phyloP scores from a whole-genome alignment of 2,329 filamentous ascomycete species.

The Cordyceps militaris region DNA sequence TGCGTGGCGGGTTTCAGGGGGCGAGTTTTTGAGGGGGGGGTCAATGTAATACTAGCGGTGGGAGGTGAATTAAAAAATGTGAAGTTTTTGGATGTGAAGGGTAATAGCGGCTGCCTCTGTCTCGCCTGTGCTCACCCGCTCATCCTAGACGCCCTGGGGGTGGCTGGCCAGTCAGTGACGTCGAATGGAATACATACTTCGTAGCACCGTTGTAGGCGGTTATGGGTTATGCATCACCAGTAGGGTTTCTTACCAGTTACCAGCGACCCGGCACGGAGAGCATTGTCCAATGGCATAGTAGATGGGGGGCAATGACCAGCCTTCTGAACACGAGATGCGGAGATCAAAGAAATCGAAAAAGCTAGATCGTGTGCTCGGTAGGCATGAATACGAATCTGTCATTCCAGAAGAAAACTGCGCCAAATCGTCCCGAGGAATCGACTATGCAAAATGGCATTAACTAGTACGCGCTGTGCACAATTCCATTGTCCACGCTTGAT shows the following conservation, averaged over 20 bases:
- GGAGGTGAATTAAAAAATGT: not conserved
- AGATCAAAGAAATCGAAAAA: not conserved
- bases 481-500: constrained; percentile 3
- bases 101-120: not conserved
- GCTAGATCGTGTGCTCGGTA: not conserved
- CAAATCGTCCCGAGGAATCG: not conserved
- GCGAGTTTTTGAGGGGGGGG: not conserved
- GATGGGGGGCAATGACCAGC: not conserved
- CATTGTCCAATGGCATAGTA: not conserved
- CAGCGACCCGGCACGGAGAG: not conserved
- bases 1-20: constrained; percentile 13
- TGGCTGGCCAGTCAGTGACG: not conserved
- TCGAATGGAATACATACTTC: not conserved
- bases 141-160: not conserved
- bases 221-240: not conserved
- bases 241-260: not conserved
- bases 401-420: not conserved
- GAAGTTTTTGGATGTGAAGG: not conserved
- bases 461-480: constrained; percentile 1
- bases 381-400: not conserved
- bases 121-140: not conserved
- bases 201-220: not conserved
- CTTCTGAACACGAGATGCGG: not conserved
- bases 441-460: not conserved
- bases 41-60: not conserved